Conservation (phyloP, 768 basidiomycete genomes). For the Podaxis sp. region DNA sequence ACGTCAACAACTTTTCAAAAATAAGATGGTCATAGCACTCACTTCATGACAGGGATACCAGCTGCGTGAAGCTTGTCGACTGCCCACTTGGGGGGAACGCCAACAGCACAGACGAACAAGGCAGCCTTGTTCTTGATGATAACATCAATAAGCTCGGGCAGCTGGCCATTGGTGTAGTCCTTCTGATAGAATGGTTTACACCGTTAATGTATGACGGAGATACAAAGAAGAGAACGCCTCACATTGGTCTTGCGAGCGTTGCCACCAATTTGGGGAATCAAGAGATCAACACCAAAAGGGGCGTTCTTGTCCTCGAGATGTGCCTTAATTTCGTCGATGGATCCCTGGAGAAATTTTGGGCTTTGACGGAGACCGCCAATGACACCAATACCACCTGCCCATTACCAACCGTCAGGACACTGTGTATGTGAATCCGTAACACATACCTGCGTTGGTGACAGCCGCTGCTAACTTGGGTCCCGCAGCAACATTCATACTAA, state of each 20-base stretch:
- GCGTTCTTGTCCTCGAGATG: slow-evolving; percentile 73
- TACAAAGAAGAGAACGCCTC: slow-evolving; percentile 17
- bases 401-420: neutral
- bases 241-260: slow-evolving; percentile 82
- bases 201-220: neutral
- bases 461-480: slow-evolving; percentile 83
- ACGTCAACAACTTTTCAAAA: slow-evolving; percentile 5
- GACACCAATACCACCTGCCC: slow-evolving; percentile 73
- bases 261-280: slow-evolving; percentile 82
- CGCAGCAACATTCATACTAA: slow-evolving; percentile 84
- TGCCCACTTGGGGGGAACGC: slow-evolving; percentile 80
- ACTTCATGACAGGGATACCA: slow-evolving; percentile 86
- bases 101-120: slow-evolving; percentile 82
- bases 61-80: slow-evolving; percentile 82
- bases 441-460: slow-evolving; percentile 84
- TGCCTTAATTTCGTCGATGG: slow-evolving; percentile 72
- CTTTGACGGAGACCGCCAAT: slow-evolving; percentile 81
- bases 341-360: slow-evolving; percentile 66
- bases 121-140: slow-evolving; percentile 72
- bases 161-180: slow-evolving; percentile 79
- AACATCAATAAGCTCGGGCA: slow-evolving; percentile 75
- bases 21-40: slow-evolving; percentile 24
- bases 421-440: neutral
- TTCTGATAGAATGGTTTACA: slow-evolving; percentile 28
- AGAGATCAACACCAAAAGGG: slow-evolving; percentile 80